Conservation (phyloP, 768 basidiomycete genomes). For the Mycena rosella region DNA sequence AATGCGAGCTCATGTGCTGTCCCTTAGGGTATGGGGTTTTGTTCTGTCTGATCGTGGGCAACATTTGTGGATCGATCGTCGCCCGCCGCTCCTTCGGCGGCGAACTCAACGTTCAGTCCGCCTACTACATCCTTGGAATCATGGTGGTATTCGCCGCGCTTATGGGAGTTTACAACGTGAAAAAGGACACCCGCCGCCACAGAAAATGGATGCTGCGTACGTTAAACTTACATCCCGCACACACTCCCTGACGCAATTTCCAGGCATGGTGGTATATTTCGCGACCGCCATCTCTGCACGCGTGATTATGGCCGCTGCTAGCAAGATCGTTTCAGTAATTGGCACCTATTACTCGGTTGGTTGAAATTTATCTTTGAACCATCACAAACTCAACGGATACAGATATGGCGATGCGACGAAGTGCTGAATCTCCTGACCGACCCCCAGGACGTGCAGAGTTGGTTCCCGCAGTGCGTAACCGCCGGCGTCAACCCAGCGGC, state of each 20-base stretch:
- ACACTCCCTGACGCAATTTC: neutral
- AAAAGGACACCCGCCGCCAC: constrained; percentile 41
- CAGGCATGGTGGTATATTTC: constrained; percentile 42
- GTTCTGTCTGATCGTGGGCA: constrained; percentile 37
- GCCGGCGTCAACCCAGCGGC: constrained; percentile 23
- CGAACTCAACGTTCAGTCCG: constrained; percentile 43
- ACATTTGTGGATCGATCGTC: constrained; percentile 38
- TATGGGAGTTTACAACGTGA: constrained; percentile 41
- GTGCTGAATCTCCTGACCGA: constrained; percentile 36
- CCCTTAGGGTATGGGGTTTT: constrained; percentile 37
- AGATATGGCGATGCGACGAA: constrained; percentile 45
- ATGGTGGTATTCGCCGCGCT: constrained; percentile 38
- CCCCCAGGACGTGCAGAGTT: neutral
- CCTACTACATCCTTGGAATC: constrained; percentile 39
- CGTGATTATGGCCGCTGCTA: constrained; percentile 36
- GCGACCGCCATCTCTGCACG: constrained; percentile 35
- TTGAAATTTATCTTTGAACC: neutral
- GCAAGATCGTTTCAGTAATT: constrained; percentile 38
- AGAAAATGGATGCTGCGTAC: constrained; percentile 47
- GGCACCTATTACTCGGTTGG: constrained; percentile 43
- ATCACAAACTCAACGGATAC: neutral
- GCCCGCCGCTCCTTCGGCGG: constrained; percentile 41
- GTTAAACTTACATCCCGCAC: neutral
- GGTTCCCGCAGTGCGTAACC: constrained; percentile 40
- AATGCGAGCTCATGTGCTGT: neutral